Evolutionary conservation across 768 basidiomycete genomes (phyloP).

Genomic region (Megacollybia marginata): DNA sequence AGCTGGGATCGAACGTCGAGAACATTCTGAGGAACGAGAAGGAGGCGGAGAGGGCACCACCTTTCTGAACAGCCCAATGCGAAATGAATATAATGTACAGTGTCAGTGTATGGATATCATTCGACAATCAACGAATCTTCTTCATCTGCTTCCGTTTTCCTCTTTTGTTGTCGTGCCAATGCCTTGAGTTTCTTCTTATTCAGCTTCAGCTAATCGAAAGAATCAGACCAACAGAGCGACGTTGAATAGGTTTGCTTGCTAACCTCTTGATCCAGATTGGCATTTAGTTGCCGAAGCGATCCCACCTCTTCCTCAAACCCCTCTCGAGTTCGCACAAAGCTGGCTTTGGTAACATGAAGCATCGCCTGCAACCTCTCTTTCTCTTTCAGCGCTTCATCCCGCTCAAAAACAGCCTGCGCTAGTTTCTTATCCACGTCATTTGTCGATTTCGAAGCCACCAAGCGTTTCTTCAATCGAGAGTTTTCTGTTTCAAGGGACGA

Average conservation of each 20-base stretch:
- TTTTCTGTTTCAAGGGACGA: neutral
- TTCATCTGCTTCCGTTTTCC: neutral
- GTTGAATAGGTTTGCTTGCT: neutral
- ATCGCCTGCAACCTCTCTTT: neutral
- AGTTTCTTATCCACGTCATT: neutral
- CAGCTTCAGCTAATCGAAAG: neutral
- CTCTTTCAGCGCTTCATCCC: neutral
- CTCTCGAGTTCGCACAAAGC: neutral
- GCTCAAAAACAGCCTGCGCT: neutral
- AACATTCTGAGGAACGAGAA: constrained; percentile 50
- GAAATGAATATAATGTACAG: neutral
- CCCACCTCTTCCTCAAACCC: neutral
- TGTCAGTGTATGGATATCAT: neutral
- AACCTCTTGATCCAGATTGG: neutral
- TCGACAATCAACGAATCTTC: neutral
- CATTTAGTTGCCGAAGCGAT: neutral
- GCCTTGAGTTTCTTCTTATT: neutral
- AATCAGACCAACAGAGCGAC: neutral
- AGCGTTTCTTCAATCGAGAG: neutral
- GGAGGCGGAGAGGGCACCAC: constrained; percentile 61
- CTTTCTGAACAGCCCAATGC: constrained; percentile 6
- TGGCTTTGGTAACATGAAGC: neutral
- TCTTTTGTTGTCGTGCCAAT: neutral
- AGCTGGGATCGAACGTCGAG: constrained; percentile 57
- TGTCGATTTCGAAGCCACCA: neutral